phyloP scores from a whole-genome alignment of 441 rosid genomes.

The Pelargonium citronellum region DNA sequence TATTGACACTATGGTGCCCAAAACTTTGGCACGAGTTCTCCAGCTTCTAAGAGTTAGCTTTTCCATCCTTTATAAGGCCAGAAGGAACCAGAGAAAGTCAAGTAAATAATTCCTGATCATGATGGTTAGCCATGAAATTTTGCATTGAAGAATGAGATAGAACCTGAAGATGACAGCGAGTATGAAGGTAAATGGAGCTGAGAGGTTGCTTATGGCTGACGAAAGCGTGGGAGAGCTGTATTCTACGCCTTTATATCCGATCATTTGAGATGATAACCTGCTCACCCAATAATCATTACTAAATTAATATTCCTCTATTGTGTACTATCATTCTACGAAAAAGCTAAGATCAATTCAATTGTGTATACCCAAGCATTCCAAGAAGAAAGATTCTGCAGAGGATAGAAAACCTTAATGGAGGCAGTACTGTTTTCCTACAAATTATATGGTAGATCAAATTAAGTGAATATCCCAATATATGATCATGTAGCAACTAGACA shows the following conservation, averaged over 20 bases:
- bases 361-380: constrained; percentile 17
- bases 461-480: too few species aligned
- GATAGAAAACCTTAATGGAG: constrained; percentile 17
- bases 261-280: constrained; percentile 23
- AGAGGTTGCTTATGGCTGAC: constrained; percentile 28
- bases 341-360: too few species aligned
- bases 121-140: too few species aligned
- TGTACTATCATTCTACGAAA: too few species aligned
- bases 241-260: constrained; percentile 22
- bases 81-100: not conserved
- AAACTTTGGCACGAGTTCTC: constrained; percentile 36
- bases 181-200: constrained; percentile 24
- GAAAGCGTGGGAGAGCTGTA: constrained; percentile 25
- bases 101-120: too few species aligned
- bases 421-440: constrained; percentile 20
- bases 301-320: too few species aligned
- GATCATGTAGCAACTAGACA: too few species aligned
- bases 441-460: not conserved
- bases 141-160: not conserved
- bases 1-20: constrained; percentile 27
- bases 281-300: not conserved
- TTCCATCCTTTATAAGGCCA: constrained; percentile 46
- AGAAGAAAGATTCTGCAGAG: constrained; percentile 20
- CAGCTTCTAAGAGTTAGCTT: constrained; percentile 37
- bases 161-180: constrained; percentile 23